Conservation (phyloP, 179 eudicot species). For the Silene vulgaris region DNA sequence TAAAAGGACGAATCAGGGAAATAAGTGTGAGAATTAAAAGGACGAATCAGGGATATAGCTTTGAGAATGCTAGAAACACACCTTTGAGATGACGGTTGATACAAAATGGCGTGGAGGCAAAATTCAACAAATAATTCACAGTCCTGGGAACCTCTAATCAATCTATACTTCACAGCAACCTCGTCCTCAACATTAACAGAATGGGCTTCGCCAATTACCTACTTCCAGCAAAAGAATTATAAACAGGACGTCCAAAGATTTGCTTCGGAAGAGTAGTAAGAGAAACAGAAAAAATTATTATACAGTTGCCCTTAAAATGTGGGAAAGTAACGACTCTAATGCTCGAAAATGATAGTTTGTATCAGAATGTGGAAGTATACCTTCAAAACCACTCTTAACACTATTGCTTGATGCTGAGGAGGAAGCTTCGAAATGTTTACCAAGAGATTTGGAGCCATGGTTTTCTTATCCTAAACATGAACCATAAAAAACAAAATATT, state of each 20-base stretch:
- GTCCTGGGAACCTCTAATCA: conserved; percentile 49
- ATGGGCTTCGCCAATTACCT: conserved; percentile 90
- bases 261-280: background rate
- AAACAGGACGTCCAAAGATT: conserved; percentile 15
- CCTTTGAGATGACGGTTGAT: conserved; percentile 73
- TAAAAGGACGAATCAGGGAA: background rate
- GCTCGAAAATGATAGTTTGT: conserved; percentile 1
- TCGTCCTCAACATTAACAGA: conserved; percentile 49
- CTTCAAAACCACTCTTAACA: conserved; percentile 60
- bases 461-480: conserved; percentile 59
- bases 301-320: background rate
- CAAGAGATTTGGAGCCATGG: conserved; percentile 61
- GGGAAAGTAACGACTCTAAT: background rate
- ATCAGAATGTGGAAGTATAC: conserved; percentile 28
- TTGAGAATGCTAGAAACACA: conserved; percentile 25
- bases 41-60: background rate
- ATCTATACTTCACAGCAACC: conserved; percentile 51
- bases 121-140: conserved; percentile 73
- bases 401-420: conserved; percentile 76
- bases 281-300: background rate
- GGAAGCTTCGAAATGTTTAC: conserved; percentile 74
- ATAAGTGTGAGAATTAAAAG: conserved; percentile 6
- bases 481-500: conserved; percentile 5
- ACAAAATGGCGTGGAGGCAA: conserved; percentile 68
- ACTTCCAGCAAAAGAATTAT: conserved; percentile 24